These are phyloP conservation scores for Magnolia changhungtana DNA, from an alignment of 164 flowering plant species.

Conservation along the genomic window DNA sequence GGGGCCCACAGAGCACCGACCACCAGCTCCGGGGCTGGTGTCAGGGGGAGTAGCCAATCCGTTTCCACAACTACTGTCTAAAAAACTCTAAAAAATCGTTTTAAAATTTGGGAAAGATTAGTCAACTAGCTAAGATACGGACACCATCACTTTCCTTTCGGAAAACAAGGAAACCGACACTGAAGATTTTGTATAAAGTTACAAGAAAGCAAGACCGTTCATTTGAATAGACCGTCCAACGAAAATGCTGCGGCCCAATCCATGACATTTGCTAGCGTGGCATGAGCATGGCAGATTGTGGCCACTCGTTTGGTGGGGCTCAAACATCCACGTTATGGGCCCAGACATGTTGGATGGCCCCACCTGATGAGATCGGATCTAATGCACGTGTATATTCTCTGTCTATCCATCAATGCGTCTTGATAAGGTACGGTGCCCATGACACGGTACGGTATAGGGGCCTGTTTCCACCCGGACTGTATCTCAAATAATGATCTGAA, in stretches of 20 bases:
- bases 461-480: no score
- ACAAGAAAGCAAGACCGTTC: neutral
- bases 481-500: no score
- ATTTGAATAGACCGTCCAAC: neutral
- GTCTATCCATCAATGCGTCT: no score
- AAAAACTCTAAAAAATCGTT: neutral
- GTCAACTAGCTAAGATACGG: neutral
- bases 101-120: neutral
- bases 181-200: neutral
- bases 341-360: neutral
- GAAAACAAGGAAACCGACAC: neutral
- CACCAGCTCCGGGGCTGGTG: no score
- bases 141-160: neutral
- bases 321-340: neutral
- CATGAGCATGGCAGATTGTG: neutral
- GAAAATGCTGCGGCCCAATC: neutral
- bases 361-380: neutral
- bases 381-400: neutral
- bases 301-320: neutral
- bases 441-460: no score
- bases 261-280: neutral
- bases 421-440: no score
- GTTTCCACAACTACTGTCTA: neutral
- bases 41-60: no score
- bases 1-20: no score